Conservation (phyloP, 805 yeast species). For the Starmerella geochares region DNA sequence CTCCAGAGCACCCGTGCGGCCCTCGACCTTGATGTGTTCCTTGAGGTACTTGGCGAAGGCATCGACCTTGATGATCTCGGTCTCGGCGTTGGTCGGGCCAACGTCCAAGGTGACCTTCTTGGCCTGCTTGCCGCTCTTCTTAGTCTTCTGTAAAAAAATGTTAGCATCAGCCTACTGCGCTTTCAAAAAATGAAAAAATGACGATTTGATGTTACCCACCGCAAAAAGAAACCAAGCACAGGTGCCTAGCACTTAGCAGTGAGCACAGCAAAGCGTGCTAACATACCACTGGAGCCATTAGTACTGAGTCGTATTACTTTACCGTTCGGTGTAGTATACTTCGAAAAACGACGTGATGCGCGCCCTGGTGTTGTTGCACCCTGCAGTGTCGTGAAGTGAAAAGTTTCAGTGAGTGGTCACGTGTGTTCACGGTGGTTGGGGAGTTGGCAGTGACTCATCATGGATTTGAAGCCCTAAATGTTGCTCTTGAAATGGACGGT, state of each 20-base stretch:
- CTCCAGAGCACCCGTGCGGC: constrained; percentile 93
- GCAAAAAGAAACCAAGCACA: constrained; percentile 17
- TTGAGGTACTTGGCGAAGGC: constrained; percentile 95
- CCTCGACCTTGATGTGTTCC: constrained; percentile 99
- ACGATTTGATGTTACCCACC: constrained; percentile 25
- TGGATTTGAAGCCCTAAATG: constrained; percentile 4
- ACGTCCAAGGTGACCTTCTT: constrained; percentile 85
- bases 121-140: constrained; percentile 66
- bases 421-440: background rate
- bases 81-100: constrained; percentile 95
- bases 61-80: constrained; percentile 95
- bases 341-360: background rate
- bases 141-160: constrained; percentile 32
- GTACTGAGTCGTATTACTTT: constrained; percentile 24
- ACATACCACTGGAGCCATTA: constrained; percentile 93
- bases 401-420: constrained; percentile 7
- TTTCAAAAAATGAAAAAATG: constrained; percentile 22
- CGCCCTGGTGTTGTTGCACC: no score
- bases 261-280: constrained; percentile 37
- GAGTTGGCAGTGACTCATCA: background rate
- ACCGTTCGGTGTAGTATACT: constrained; percentile 9
- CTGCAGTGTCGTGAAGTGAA: no score
- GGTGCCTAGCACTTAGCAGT: constrained; percentile 19
- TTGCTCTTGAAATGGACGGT: background rate
- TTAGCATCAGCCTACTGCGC: constrained; percentile 67